Evolutionary conservation across 2,329 filamentous ascomycete species (phyloP).

Genomic region (Talaromyces sp.): DNA sequence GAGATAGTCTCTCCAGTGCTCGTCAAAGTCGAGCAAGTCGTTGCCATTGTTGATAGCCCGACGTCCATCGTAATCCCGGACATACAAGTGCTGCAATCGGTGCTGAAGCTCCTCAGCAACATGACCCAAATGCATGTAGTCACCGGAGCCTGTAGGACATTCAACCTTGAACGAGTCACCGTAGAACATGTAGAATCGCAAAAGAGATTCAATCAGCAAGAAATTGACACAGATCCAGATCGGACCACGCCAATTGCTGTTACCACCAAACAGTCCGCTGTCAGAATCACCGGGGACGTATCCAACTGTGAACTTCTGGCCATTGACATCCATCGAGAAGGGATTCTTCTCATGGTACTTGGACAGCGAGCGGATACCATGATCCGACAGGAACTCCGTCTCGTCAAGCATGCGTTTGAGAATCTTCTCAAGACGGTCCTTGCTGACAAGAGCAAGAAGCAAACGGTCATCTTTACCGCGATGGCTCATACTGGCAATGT

Average conservation of each 20-base stretch:
- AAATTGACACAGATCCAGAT: conserved; percentile 98
- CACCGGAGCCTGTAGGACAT: conserved; percentile 88
- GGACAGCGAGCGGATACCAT: conserved; percentile 88
- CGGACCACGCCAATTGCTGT: conserved; percentile 96
- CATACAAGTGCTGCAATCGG: conserved; percentile 86
- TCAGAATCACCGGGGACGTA: conserved; percentile 97
- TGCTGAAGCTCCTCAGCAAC: conserved; percentile 95
- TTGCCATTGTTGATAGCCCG: conserved; percentile 84
- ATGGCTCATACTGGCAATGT: conserved; percentile 89
- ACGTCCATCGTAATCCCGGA: conserved; percentile 76
- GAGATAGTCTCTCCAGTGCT: conserved; percentile 86
- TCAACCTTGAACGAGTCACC: conserved; percentile 84
- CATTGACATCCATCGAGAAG: conserved; percentile 93
- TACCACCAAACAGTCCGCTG: conserved; percentile 89
- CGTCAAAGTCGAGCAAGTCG: conserved; percentile 83
- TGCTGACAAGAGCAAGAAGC: conserved; percentile 84
- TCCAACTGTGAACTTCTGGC: conserved; percentile 78
- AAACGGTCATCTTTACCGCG: conserved; percentile 88
- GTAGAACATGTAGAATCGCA: conserved; percentile 95
- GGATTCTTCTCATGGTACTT: conserved; percentile 88
- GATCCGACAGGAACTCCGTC: conserved; percentile 84
- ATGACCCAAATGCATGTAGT: conserved; percentile 92
- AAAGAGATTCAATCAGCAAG: conserved; percentile 86
- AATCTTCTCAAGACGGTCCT: conserved; percentile 86
- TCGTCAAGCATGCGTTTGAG: conserved; percentile 90